Evolutionary conservation across 2,329 filamentous ascomycete genomes (phyloP).

Genomic region (Corinectria fuckeliana): DNA sequence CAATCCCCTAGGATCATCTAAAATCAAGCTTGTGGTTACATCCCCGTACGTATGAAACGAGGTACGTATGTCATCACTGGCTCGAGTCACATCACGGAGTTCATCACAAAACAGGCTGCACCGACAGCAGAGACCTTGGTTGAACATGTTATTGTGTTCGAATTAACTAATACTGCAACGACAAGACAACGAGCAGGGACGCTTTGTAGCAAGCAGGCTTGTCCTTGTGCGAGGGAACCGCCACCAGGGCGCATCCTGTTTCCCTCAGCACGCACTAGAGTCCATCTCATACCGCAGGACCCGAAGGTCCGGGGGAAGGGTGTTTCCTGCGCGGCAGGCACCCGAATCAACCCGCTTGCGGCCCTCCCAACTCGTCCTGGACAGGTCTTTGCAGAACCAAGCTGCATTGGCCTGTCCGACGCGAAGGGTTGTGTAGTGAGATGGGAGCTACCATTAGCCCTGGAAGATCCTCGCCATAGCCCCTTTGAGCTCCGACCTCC

Average conservation of each 20-base stretch:
- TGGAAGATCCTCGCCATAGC: slow-evolving; percentile 21
- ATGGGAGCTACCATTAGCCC: slow-evolving; percentile 37
- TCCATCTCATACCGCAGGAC: slow-evolving; percentile 41
- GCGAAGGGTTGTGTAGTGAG: slow-evolving; percentile 35
- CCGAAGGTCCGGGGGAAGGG: slow-evolving; percentile 27
- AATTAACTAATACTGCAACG: slow-evolving; percentile 53
- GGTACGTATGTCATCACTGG: too few relatives aligned
- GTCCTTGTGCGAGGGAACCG: slow-evolving; percentile 41
- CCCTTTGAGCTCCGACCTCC: slow-evolving; percentile 10
- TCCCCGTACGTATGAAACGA: too few relatives aligned
- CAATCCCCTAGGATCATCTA: background rate
- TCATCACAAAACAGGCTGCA: background rate
- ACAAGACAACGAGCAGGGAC: slow-evolving; percentile 50
- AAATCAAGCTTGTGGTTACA: background rate
- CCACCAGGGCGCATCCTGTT: slow-evolving; percentile 41
- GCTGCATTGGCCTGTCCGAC: slow-evolving; percentile 24
- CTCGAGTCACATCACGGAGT: background rate
- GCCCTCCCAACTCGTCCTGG: slow-evolving; percentile 16
- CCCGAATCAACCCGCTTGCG: slow-evolving; percentile 25
- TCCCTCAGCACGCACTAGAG: slow-evolving; percentile 36
- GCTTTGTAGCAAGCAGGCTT: slow-evolving; percentile 45
- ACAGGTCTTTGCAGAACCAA: slow-evolving; percentile 23
- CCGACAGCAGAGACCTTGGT: slow-evolving; percentile 1
- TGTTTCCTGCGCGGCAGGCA: slow-evolving; percentile 32
- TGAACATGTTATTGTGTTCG: slow-evolving; percentile 41